phyloP scores from a whole-genome alignment of 2,329 filamentous ascomycete species.

The Claviceps purpurea region DNA sequence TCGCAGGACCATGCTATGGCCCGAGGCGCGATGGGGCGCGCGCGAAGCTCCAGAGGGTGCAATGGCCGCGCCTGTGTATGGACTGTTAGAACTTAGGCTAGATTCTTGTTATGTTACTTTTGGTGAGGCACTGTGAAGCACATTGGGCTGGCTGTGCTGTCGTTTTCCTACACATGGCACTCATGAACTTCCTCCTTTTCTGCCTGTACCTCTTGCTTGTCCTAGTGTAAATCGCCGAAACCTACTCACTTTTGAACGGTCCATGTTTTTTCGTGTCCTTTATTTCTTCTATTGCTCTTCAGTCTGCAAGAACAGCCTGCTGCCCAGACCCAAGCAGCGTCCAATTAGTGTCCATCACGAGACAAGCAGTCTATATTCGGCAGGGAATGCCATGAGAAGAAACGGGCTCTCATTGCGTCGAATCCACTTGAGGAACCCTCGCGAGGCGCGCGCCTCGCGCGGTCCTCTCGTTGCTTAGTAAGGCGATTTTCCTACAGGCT shows the following conservation, averaged over 20 bases:
- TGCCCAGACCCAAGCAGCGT: not conserved
- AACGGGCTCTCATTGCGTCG: not conserved
- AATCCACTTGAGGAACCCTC: not conserved
- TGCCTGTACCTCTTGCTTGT: no score
- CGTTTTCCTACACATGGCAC: not conserved
- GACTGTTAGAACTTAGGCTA: no score
- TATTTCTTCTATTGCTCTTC: not conserved
- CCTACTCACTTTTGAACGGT: slow-evolving; percentile 3
- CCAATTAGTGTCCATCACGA: not conserved
- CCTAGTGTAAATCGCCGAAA: not conserved
- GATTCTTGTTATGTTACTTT: no score
- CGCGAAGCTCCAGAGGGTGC: slow-evolving; percentile 29
- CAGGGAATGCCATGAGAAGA: not conserved
- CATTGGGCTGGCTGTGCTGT: not conserved
- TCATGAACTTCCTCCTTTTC: no score
- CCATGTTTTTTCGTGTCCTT: not conserved
- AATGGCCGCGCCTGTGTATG: slow-evolving; percentile 30
- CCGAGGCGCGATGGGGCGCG: slow-evolving; percentile 30
- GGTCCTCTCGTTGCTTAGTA: not conserved
- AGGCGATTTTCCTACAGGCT: not conserved
- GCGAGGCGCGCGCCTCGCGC: no score
- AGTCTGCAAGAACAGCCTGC: not conserved
- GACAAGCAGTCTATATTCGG: not conserved
- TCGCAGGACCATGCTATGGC: slow-evolving; percentile 41
- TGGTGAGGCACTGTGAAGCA: no score